These are phyloP conservation scores for Thyridium curvatum DNA, from an alignment of 2,329 filamentous ascomycete species.

Conservation along the genomic window DNA sequence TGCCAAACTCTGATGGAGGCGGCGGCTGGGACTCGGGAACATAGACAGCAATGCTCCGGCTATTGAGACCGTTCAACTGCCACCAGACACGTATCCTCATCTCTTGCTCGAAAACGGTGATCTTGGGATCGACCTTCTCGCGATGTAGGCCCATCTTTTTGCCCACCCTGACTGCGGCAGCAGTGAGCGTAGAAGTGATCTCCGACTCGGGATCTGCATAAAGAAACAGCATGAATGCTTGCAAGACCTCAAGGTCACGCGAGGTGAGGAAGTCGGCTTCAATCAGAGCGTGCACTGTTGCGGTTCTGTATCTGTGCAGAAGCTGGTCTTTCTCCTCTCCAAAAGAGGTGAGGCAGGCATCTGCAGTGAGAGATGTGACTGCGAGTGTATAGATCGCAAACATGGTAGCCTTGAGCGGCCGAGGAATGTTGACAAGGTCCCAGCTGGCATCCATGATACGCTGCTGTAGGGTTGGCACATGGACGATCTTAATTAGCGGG, in stretches of 20 bases:
- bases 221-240: conserved; percentile 21
- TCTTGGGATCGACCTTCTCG: conserved; percentile 34
- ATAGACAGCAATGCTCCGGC: conserved; percentile 33
- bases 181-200: conserved; percentile 14
- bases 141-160: conserved; percentile 29
- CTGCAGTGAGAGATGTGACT: conserved; percentile 11
- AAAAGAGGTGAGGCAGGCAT: conserved; percentile 10
- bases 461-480: conserved; percentile 22
- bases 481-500: conserved; percentile 22
- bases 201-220: conserved; percentile 20
- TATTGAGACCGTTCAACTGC: conserved; percentile 46
- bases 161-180: conserved; percentile 14
- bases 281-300: conserved; percentile 14
- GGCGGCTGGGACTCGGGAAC: conserved; percentile 15
- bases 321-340: conserved; percentile 8
- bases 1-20: conserved; percentile 24
- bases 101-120: conserved; percentile 46
- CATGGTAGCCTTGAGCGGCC: conserved; percentile 14
- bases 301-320: conserved; percentile 15
- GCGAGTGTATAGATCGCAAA: conserved; percentile 21
- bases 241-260: conserved; percentile 19
- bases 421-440: conserved; percentile 10
- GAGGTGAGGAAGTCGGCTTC: conserved; percentile 19
- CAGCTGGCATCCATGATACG: conserved; percentile 21
- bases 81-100: conserved; percentile 49